A percentile compares a stretch with the other conserved stretches of the same genome.
Conservation (phyloP, 1,284 basidiomycete genomes). For the Ganoderma sinense region DNA sequence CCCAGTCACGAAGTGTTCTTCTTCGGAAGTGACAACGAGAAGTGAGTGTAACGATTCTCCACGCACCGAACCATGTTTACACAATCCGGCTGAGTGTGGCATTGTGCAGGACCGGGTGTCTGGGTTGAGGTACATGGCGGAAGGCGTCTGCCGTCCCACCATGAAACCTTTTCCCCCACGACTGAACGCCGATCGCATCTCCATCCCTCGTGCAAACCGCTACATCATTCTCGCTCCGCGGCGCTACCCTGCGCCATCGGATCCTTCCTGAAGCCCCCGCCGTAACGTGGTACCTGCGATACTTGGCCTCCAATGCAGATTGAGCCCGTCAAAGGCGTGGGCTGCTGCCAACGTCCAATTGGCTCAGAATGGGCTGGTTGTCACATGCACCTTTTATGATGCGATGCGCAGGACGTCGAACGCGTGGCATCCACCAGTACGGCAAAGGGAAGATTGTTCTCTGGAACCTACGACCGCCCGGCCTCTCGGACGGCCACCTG, state of each 20-base stretch:
- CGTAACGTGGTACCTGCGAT: conserved; percentile 13
- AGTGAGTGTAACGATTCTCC: conserved; percentile 29
- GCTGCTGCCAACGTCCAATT: conserved; percentile 17
- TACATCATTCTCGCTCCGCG: conserved; percentile 21
- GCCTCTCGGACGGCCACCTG: conserved; percentile 13
- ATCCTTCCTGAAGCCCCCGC: conserved; percentile 16
- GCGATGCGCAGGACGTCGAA: conserved; percentile 21
- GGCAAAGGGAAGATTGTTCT: conserved; percentile 15
- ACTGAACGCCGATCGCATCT: conserved; percentile 23
- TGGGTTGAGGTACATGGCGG: conserved; percentile 19
- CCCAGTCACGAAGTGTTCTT: conserved; percentile 23
- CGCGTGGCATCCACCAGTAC: conserved; percentile 24
- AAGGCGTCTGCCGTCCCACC: conserved; percentile 7
- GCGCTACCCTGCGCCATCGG: conserved; percentile 19
- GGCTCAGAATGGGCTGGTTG: conserved; percentile 23
- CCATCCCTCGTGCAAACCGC: conserved; percentile 2
- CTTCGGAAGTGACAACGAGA: conserved; percentile 30
- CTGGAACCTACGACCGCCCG: conserved; percentile 15
- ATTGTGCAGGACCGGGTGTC: conserved; percentile 19
- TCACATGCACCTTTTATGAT: conserved; percentile 25
- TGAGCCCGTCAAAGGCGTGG: conserved; percentile 18
- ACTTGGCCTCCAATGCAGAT: conserved; percentile 13
- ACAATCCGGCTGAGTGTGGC: conserved; percentile 23
- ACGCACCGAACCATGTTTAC: conserved; percentile 25
- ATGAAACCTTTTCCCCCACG: conserved; percentile 6